Percentiles rank a stretch among this genome's conserved stretches.
phyloP scores from a whole-genome alignment of 2,329 filamentous ascomycete species.

The Trichoderma semiorbis region DNA sequence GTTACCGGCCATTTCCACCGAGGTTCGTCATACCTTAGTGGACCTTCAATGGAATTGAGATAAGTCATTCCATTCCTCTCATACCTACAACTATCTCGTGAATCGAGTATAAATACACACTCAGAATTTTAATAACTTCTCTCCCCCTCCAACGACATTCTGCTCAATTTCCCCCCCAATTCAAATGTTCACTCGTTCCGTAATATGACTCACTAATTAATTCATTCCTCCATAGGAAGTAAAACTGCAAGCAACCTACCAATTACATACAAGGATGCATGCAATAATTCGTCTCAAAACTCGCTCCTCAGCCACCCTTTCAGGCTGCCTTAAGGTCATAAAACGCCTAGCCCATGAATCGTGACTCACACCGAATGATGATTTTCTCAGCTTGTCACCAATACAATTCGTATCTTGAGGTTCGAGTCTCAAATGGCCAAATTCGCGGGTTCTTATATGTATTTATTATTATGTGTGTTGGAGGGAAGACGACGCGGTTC shows the following conservation, averaged over 20 bases:
- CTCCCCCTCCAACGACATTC: not conserved
- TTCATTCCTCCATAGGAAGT: not conserved
- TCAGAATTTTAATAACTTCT: not conserved
- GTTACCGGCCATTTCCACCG: conserved; percentile 1
- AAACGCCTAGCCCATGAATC: not conserved
- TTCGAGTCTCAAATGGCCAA: not conserved
- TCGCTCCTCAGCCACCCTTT: not conserved
- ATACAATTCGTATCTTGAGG: not conserved
- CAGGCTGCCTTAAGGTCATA: not conserved
- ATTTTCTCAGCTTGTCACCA: not conserved
- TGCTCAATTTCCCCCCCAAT: not conserved
- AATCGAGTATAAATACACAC: not conserved
- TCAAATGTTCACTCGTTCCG: not conserved
- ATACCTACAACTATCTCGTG: not conserved
- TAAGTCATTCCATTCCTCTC: not conserved
- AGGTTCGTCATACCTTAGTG: not conserved
- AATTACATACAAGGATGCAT: not conserved
- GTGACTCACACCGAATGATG: conserved; percentile 10
- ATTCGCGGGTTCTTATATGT: not conserved
- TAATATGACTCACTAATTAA: not conserved
- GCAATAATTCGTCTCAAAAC: not conserved
- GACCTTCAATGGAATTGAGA: not conserved
- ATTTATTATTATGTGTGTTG: not conserved
- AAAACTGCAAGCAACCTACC: not conserved
- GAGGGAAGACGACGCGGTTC: not conserved